Evolutionary conservation across 352 stramenopile genomes (phyloP).

Genomic region (Hyaloperonospora brassicae): DNA sequence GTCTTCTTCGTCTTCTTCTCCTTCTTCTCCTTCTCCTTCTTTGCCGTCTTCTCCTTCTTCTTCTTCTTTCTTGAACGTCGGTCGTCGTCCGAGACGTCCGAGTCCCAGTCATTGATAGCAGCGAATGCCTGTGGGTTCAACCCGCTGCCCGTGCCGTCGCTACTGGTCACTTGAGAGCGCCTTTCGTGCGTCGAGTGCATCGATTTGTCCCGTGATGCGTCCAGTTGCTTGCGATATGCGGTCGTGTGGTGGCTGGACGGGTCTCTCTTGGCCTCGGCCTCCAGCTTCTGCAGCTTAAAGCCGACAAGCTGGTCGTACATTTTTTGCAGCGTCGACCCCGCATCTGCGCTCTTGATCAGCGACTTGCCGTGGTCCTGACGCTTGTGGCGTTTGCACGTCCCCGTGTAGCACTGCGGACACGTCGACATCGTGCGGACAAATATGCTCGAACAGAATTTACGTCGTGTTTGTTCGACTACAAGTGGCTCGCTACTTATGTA

Average conservation of each 20-base stretch:
- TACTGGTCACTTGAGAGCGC: constrained; percentile 20
- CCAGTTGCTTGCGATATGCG: constrained; percentile 55
- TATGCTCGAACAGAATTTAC: too few species aligned
- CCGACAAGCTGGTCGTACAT: constrained; percentile 71
- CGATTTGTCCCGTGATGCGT: constrained; percentile 55
- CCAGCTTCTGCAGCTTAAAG: constrained; percentile 62
- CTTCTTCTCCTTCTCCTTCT: too few species aligned
- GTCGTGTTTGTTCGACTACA: too few species aligned
- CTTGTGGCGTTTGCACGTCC: constrained; percentile 55
- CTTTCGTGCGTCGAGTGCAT: constrained; percentile 48
- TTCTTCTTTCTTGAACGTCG: constrained; percentile 27
- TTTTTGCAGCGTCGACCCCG: constrained; percentile 60
- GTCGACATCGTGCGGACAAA: constrained; percentile 37
- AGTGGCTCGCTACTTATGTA: too few species aligned
- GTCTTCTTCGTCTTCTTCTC: constrained; percentile 9
- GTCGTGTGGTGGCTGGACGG: constrained; percentile 30
- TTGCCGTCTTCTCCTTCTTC: constrained; percentile 31
- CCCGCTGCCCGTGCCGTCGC: constrained; percentile 30
- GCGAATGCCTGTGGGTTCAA: constrained; percentile 67
- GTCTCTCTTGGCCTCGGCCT: constrained; percentile 45
- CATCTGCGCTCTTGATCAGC: constrained; percentile 35
- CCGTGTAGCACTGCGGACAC: constrained; percentile 76
- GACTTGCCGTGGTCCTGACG: constrained; percentile 63
- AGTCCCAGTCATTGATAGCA: constrained; percentile 42
- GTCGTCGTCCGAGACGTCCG: constrained; percentile 18